Conservation (phyloP, 1,284 basidiomycete species). For the Athelia sp. region DNA sequence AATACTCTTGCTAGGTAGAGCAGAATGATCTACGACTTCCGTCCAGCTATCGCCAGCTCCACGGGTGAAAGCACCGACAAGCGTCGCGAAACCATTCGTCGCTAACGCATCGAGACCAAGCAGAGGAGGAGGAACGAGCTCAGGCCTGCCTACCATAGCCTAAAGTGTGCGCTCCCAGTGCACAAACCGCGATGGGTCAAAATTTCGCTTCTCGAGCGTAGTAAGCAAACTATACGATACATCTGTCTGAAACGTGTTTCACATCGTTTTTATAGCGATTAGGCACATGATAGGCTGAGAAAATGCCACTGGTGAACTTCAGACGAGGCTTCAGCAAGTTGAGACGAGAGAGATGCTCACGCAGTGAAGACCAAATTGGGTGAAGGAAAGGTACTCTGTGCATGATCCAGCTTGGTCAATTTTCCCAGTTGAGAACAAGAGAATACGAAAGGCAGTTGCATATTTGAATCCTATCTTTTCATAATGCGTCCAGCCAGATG, state of each 20-base stretch:
- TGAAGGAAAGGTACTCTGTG: no score
- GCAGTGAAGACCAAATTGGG: no score
- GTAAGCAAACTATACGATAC: constrained; percentile 43
- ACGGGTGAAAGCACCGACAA: constrained; percentile 41
- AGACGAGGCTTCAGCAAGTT: constrained; percentile 67
- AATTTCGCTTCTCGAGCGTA: constrained; percentile 78
- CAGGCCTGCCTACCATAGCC: constrained; percentile 77
- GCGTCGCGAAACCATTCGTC: constrained; percentile 79
- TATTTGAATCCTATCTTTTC: no score
- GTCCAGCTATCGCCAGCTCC: constrained; percentile 38
- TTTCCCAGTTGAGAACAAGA: no score
- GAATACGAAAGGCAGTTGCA: no score
- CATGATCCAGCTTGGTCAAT: no score
- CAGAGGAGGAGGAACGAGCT: constrained; percentile 85
- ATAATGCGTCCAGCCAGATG: no score
- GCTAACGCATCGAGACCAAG: constrained; percentile 83
- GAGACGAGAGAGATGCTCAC: constrained; percentile 74
- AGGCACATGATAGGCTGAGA: constrained; percentile 78
- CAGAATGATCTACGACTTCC: no score
- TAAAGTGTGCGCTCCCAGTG: constrained; percentile 80
- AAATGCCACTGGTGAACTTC: constrained; percentile 65
- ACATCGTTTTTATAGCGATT: constrained; percentile 43
- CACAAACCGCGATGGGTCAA: constrained; percentile 88
- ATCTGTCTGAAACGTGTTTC: constrained; percentile 4
- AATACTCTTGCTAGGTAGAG: no score